phyloP scores from a whole-genome alignment of 805 yeast species.

The Lipomyces oligophaga region DNA sequence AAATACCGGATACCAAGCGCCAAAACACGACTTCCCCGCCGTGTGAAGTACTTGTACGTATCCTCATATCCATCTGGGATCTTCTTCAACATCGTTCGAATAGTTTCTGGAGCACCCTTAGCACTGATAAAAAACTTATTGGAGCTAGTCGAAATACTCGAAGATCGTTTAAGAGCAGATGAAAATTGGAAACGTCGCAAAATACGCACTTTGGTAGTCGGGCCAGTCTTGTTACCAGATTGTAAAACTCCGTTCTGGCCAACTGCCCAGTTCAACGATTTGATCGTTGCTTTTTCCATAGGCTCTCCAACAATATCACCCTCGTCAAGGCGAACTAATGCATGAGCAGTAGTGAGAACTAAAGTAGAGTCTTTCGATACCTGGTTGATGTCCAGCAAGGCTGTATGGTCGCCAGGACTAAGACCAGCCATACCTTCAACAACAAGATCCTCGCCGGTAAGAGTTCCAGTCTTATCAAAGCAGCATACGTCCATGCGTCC shows the following conservation, averaged over 20 bases:
- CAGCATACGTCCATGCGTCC: slow-evolving; percentile 98
- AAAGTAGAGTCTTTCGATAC: slow-evolving; percentile 67
- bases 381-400: slow-evolving; percentile 51
- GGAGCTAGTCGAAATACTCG: slow-evolving; percentile 49
- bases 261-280: slow-evolving; percentile 81
- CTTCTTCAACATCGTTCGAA: slow-evolving; percentile 64
- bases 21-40: slow-evolving; percentile 93
- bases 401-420: slow-evolving; percentile 38
- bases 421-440: slow-evolving; percentile 96
- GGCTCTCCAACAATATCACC: slow-evolving; percentile 99
- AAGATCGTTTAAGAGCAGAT: slow-evolving; percentile 89
- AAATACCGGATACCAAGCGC: slow-evolving; percentile 86
- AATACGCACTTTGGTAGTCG: slow-evolving; percentile 52
- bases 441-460: slow-evolving; percentile 92
- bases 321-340: slow-evolving; percentile 87
- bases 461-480: slow-evolving; percentile 96
- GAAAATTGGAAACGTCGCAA: slow-evolving; percentile 95
- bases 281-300: slow-evolving; percentile 94
- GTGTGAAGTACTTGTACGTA: slow-evolving; percentile 81
- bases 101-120: slow-evolving; percentile 98
- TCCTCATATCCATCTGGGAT: slow-evolving; percentile 81
- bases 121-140: slow-evolving; percentile 69
- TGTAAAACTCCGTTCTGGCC: slow-evolving; percentile 59
- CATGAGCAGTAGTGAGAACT: slow-evolving; percentile 93
- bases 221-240: slow-evolving; percentile 17